Base-by-base conservation (phyloP, 73 alveolate species). In the Paramecium biaurelia region DNA sequence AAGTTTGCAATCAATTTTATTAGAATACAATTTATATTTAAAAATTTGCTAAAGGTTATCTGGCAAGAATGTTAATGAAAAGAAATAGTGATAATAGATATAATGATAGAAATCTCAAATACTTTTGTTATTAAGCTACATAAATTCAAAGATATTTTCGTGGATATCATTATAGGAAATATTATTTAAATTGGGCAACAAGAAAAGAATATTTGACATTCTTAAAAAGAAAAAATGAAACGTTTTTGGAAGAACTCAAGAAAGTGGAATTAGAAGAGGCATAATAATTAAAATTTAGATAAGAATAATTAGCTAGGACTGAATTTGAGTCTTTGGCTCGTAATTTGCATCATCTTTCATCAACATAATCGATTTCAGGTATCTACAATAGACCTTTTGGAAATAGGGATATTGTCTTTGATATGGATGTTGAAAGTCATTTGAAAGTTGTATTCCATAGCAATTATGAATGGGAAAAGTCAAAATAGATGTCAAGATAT, bases 351-450 rank as follows among this genome's bases (percentile, higher is more conserved):
- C 99, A 96, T 76, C 92, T 96, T 76, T 76, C 93, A 63, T 93
- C 97, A 4, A 96, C 99, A 4, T 93, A 92, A 68, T 96, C 95
- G n/a, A 93, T 93, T 49, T 97, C 99, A 35, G 99, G 99, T 28
- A 96, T 96, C 24, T 96, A 95, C 87, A 96, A 96, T 86, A 92
- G 97, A 18, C 99, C 99, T 1, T 96, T 93, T 89, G 97, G 93
- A 23, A 92, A 93, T 63, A 96, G 94, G 67, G 98, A 97, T 34
- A 89, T 95, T 56, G 97, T 95, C 9, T 96, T 95, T 72, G 96
- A 95, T 85, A 97, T 95, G 70, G 98, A 96, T 70, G 92, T 96
- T 20, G 99, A 96, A 79, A 95, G 96, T 32, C 99, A 96, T 89
- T 58, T 96, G 59, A 93, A 96, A 23, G 21, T 41, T 7, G 90